These are phyloP conservation scores for Zygoascus tannicola DNA, from an alignment of 805 yeast genomes.

Conservation along the genomic window DNA sequence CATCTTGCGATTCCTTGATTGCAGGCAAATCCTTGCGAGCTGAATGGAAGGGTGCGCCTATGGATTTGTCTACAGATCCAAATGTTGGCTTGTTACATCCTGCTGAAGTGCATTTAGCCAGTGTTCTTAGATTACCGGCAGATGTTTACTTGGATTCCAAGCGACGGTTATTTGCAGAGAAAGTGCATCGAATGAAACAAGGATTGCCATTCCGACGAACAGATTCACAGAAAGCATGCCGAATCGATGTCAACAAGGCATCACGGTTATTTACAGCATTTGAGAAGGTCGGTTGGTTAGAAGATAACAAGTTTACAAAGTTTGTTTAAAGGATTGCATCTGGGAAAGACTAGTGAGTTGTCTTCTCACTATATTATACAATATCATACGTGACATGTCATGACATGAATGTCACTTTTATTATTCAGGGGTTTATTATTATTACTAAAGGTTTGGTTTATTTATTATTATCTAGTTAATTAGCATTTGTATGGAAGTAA, in stretches of 20 bases:
- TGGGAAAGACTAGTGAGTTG: background rate
- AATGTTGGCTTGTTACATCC: conserved; percentile 70
- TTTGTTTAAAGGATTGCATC: conserved; percentile 33
- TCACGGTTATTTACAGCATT: conserved; percentile 83
- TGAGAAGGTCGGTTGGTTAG: conserved; percentile 86
- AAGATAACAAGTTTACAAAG: conserved; percentile 57
- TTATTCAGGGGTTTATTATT: conserved; percentile 4
- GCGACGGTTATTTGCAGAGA: conserved; percentile 80
- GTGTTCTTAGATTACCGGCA: conserved; percentile 81
- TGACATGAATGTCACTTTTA: background rate
- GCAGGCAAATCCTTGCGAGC: conserved; percentile 64
- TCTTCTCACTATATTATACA: conserved; percentile 3
- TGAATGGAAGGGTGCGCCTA: conserved; percentile 98
- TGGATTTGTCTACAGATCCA: conserved; percentile 80
- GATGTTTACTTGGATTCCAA: conserved; percentile 69
- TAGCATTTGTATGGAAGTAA: too few relatives aligned
- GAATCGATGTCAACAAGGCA: conserved; percentile 95
- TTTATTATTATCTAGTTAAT: conserved; percentile 6
- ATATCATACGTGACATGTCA: background rate
- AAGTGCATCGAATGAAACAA: conserved; percentile 61
- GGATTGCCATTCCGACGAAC: conserved; percentile 86
- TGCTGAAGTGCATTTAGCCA: conserved; percentile 79
- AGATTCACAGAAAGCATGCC: conserved; percentile 95
- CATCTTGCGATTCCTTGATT: conserved; percentile 57
- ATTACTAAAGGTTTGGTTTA: conserved; percentile 3